These are phyloP conservation scores for Sophora flavescens DNA, from an alignment of 306 rosid species.

Conservation along the genomic window DNA sequence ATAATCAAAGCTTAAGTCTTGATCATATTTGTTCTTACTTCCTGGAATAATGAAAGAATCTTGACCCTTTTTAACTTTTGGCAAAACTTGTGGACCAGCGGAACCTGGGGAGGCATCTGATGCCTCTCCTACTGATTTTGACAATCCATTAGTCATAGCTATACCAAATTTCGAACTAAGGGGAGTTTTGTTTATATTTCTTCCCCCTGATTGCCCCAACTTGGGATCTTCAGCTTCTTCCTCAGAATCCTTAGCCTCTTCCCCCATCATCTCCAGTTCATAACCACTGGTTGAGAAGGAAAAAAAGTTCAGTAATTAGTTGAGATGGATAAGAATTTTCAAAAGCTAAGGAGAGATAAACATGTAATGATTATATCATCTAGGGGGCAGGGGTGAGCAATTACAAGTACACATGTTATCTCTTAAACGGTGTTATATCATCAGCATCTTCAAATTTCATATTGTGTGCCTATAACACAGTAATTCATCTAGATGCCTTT, in stretches of 20 bases:
- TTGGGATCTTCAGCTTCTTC: conserved; percentile 67
- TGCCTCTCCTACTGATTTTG: conserved; percentile 45
- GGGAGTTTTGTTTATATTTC: conserved; percentile 56
- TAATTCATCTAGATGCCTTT: conserved; percentile 26
- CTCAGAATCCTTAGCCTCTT: conserved; percentile 95
- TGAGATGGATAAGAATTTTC: conserved; percentile 24
- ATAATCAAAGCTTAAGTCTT: conserved; percentile 31
- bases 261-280: conserved; percentile 76
- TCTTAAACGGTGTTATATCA: conserved; percentile 3
- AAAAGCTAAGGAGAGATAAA: conserved; percentile 32
- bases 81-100: conserved; percentile 47
- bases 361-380: conserved; percentile 15
- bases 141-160: conserved; percentile 42
- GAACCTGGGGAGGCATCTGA: conserved; percentile 45
- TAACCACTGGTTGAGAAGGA: conserved; percentile 71
- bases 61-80: conserved; percentile 23
- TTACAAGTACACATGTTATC: conserved; percentile 3
- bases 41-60: conserved; percentile 18
- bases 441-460: conserved; percentile 28
- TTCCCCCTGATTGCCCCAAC: conserved; percentile 54
- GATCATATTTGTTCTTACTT: conserved; percentile 47
- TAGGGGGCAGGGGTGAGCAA: not conserved
- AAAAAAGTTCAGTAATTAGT: conserved; percentile 39
- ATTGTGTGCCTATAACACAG: not conserved
- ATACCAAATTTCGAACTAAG: conserved; percentile 46